Conservation (phyloP, 345 rosid genomes). For the Ceriops decandra region DNA sequence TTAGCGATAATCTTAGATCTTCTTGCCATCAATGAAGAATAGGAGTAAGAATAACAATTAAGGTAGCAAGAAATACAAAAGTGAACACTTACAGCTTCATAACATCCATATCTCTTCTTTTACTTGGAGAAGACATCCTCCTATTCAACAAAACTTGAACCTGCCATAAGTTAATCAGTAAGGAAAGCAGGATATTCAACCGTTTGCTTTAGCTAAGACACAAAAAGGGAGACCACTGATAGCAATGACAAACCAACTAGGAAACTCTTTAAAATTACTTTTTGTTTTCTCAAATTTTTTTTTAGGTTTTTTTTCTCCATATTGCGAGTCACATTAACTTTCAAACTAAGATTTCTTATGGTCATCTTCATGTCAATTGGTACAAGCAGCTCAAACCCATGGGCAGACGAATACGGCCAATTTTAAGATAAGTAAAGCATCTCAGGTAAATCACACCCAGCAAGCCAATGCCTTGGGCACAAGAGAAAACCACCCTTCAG, state of each 20-base stretch:
- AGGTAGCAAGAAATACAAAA: background rate
- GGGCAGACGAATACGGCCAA: background rate
- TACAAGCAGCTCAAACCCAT: background rate
- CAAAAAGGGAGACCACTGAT: no score
- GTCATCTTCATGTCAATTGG: background rate
- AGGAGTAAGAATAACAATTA: background rate
- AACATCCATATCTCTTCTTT: conserved; percentile 44
- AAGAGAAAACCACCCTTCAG: background rate
- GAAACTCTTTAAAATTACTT: no score
- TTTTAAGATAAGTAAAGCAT: background rate
- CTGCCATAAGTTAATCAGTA: background rate
- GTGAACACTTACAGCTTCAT: conserved; percentile 30
- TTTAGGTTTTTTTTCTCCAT: background rate
- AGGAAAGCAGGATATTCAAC: no score
- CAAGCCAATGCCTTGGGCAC: background rate
- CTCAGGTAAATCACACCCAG: background rate
- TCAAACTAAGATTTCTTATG: no score
- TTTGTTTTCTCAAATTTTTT: background rate
- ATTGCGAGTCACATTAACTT: no score
- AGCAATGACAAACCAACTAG: no score
- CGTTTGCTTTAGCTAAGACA: no score
- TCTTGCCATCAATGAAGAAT: background rate
- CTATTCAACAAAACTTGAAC: background rate
- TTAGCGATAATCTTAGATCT: background rate
- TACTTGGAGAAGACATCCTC: conserved; percentile 36